These are phyloP conservation scores for Oryza meyeriana DNA, from an alignment of 176 grass and related monocot species.

Conservation along the genomic window DNA sequence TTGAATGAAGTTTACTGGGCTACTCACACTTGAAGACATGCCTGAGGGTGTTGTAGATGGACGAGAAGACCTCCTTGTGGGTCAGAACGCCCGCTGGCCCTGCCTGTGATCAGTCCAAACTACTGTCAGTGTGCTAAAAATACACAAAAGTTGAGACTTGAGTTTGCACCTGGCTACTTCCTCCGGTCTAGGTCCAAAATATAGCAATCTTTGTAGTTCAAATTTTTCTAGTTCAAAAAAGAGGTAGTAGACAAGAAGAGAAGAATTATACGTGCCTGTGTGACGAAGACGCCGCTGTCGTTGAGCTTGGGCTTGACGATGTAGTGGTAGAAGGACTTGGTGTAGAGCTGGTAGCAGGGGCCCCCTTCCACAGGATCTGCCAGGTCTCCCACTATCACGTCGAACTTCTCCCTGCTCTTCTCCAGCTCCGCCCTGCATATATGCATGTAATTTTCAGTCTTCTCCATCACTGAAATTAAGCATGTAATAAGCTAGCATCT, in stretches of 20 bases:
- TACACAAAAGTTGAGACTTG: no score
- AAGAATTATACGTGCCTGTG: slow-evolving; percentile 38
- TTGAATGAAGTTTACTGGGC: not conserved
- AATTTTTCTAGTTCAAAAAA: no score
- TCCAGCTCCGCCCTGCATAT: slow-evolving; percentile 59
- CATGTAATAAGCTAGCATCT: no score
- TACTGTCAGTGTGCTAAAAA: not conserved
- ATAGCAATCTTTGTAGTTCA: no score
- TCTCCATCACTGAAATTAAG: no score
- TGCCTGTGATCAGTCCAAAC: slow-evolving; percentile 29
- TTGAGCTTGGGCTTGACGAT: slow-evolving; percentile 62
- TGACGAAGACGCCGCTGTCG: slow-evolving; percentile 63
- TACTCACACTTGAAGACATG: slow-evolving; percentile 47
- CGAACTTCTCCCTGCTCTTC: slow-evolving; percentile 55
- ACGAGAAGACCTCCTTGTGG: slow-evolving; percentile 75
- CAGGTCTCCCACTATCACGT: slow-evolving; percentile 72
- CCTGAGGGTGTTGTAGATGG: slow-evolving; percentile 74
- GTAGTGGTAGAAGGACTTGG: slow-evolving; percentile 73
- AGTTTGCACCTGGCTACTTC: no score
- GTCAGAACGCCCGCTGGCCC: slow-evolving; percentile 76
- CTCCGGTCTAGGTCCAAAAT: no score
- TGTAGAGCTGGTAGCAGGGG: slow-evolving; percentile 84
- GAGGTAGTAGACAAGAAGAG: no score
- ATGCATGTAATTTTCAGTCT: not conserved
- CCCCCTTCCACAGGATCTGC: slow-evolving; percentile 76